Base-by-base conservation (phyloP, 2,329 filamentous ascomycete species). In the Trichoderma sp. region DNA sequence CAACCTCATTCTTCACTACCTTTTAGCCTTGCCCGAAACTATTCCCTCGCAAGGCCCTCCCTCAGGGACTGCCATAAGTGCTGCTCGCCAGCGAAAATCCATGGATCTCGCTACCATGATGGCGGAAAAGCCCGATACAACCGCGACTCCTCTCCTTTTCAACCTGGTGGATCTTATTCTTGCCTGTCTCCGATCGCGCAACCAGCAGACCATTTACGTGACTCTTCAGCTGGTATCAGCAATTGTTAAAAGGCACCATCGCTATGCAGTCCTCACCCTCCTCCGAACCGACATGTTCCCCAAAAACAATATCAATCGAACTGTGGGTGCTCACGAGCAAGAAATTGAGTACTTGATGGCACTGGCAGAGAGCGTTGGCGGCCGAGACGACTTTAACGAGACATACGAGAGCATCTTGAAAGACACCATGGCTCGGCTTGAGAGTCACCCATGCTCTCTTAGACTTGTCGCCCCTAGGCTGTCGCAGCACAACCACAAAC, bases 81-180 rank as follows among this genome's bases (percentile, higher is more conserved):
- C 90, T 59, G 88, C 92, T 9, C 92, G 93, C 74, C 92, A 95
- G 77, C 90, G 95, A 70, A 97, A 95, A 81, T 98, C 95, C 0
- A 87, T 98, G 81, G 93, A 98, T 80, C 87, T 97, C 3, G 88
- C 97, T 15, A 93, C 90, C 39, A 91, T 94, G 81, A 89, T 95
- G 79, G 90, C 92, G 3, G 87, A 92, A 68, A 91, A 92, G 74
- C 89, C 92, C 3, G 93, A 96, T 70, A 85, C 88, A 15, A 88
- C 92, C 11, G 87, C 87, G 30, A 96, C 95, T 2, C 96, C 96
- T 0, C 88, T 94, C 15, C 85, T 99, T 0, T 99, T 98, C 84
- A 98, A 97, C 78, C 84, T 99, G 11, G 93, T 97, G 28, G 96
- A 99, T 81, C 87, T 99, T 13, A 91, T 97, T 34, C 86, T 97